Evolutionary conservation across 176 grass and related monocot genomes (phyloP), one percentile per base, ranked within the genome.

Genomic region (Aegilops tauschii): DNA sequence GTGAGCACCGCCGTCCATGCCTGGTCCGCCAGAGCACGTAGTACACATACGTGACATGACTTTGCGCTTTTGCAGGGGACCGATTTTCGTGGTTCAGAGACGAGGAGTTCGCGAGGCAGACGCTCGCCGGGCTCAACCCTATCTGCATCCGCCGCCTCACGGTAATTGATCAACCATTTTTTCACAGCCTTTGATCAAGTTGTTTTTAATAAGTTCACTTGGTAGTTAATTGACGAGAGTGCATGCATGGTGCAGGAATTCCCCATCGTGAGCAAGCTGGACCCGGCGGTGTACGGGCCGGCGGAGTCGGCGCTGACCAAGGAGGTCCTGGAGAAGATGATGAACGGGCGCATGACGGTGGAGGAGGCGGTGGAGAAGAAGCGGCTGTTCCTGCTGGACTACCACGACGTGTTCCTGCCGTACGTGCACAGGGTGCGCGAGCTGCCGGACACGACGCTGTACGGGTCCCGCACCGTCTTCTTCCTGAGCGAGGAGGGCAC

Each of bases 321-420:
- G 74, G 89, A 93, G 86, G 5, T 98, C 25, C 86, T 95, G 1
- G 91, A 95, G 85, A 31, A 72, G 81, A 83, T 91, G 89, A 92
- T 95, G 50, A 84, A 83, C 56, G 86, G 86, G 36, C 12, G 23
- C 30, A 81, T 95, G 73, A 93, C 93, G 0, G 86, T 90, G 4
- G 66, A 95, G 78, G 56, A 92, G 81, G 95, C 95, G 14, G 10
- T 98, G 31, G 56, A 82, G 30, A 56, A 82, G 71, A 92, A 90
- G 78, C 92, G 77, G 42, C 79, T 98, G 58, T 98, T 92, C 84
- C 76, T 95, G 45, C 77, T 93, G 30, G 93, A 98, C 79, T 98
- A 98, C 93, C 93, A 98, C 85, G 95, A 98, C 83, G 69, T 93
- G 52, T 83, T 89, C 67, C 85, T 98, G 3, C 95, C 91, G 2